Percentiles rank a stretch among this genome's conserved stretches.
These are phyloP conservation scores for Sporothrix protearum DNA, from an alignment of 2,329 filamentous ascomycete species.

Conservation along the genomic window DNA sequence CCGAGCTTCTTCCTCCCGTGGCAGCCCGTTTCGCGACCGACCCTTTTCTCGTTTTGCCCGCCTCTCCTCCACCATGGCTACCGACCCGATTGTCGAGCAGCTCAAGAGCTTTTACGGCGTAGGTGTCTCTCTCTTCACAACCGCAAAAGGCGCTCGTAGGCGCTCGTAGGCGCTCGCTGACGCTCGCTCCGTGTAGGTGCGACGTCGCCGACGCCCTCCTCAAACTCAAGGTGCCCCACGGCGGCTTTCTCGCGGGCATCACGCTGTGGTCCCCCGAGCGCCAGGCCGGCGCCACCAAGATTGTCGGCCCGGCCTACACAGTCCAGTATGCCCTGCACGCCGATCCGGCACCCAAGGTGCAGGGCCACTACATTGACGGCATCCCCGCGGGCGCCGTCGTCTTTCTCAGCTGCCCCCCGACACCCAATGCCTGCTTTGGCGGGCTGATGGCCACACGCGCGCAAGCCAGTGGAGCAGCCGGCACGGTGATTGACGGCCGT, in stretches of 20 bases:
- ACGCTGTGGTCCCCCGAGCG: slow-evolving; percentile 53
- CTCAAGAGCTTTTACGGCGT: slow-evolving; percentile 39
- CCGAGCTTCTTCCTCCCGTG: background rate
- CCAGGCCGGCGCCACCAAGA: slow-evolving; percentile 49
- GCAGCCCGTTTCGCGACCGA: background rate
- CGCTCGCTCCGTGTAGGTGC: slow-evolving; percentile 36
- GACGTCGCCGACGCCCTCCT: slow-evolving; percentile 52
- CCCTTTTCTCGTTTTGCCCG: background rate
- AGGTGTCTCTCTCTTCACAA: background rate
- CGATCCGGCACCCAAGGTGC: slow-evolving; percentile 45
- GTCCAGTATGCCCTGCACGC: slow-evolving; percentile 49
- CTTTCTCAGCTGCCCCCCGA: slow-evolving; percentile 49
- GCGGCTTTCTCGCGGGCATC: slow-evolving; percentile 53
- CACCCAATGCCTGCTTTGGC: slow-evolving; percentile 52
- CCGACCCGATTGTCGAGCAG: slow-evolving; percentile 31
- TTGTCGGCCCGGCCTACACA: slow-evolving; percentile 54
- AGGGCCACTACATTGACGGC: slow-evolving; percentile 50
- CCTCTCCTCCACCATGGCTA: slow-evolving; percentile 14
- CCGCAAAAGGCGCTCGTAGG: background rate
- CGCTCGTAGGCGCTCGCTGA: background rate
- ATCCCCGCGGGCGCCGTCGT: slow-evolving; percentile 47
- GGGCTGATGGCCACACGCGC: slow-evolving; percentile 52
- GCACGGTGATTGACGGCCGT: slow-evolving; percentile 51
- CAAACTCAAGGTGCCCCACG: slow-evolving; percentile 47
- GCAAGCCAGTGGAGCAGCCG: slow-evolving; percentile 43